A percentile compares a stretch with the other conserved stretches of the same genome.
phyloP scores from a whole-genome alignment of 768 basidiomycete species.

The Calocybe cyanea region DNA sequence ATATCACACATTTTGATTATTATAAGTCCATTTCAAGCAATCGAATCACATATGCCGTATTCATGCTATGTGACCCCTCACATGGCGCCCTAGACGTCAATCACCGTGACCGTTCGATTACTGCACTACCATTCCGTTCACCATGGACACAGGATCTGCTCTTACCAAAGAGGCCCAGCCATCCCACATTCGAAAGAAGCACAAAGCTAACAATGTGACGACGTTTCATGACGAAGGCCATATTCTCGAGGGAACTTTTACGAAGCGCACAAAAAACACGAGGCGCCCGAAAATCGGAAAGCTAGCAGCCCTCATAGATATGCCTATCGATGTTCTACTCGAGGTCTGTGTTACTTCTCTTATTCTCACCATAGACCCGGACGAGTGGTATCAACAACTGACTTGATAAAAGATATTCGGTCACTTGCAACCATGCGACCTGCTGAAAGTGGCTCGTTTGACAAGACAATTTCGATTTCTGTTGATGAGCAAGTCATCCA shows the following conservation, averaged over 20 bases:
- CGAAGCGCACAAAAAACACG: not conserved
- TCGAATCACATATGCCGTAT: no score
- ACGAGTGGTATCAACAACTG: no score
- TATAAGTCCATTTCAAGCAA: no score
- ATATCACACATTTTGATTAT: no score
- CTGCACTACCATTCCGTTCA: no score
- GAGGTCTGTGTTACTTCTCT: conserved; percentile 28
- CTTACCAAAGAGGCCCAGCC: no score
- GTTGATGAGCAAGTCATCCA: conserved; percentile 41
- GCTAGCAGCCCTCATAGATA: conserved; percentile 25
- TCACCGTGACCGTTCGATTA: no score
- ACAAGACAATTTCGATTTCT: conserved; percentile 45
- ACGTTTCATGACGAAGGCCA: not conserved
- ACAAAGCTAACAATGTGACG: not conserved
- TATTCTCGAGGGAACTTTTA: not conserved
- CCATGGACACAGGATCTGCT: no score
- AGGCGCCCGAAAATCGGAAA: conserved; percentile 21
- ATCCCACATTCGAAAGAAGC: conserved; percentile 19
- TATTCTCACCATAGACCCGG: not conserved
- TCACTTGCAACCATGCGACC: conserved; percentile 45
- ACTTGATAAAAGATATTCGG: conserved; percentile 49
- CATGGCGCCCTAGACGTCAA: no score
- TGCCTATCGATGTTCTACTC: conserved; percentile 40
- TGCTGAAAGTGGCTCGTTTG: conserved; percentile 47
- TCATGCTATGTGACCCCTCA: no score